These are phyloP conservation scores for Hypoxylon sp. DNA, from an alignment of 2,329 filamentous ascomycete species.

Conservation along the genomic window DNA sequence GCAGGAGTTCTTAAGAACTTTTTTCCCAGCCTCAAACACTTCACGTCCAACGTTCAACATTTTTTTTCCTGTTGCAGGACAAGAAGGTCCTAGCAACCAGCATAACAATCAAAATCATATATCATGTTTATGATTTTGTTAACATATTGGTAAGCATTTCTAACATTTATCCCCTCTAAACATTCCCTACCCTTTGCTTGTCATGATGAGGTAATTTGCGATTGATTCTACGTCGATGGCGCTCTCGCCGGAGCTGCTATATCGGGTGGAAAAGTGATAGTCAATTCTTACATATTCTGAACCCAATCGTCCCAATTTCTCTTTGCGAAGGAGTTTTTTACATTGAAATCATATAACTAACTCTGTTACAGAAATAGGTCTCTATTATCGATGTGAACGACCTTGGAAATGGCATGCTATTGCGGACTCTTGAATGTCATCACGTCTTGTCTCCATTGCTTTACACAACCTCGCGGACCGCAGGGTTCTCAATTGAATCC, in stretches of 20 bases:
- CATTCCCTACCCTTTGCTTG: slow-evolving; percentile 12
- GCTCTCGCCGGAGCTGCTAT: slow-evolving; percentile 92
- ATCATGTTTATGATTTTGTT: neutral
- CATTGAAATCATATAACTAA: slow-evolving; percentile 26
- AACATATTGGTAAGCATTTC: slow-evolving; percentile 24
- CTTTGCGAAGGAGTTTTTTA: neutral
- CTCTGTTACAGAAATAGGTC: slow-evolving; percentile 17
- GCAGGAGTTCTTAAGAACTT: slow-evolving; percentile 33
- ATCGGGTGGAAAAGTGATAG: slow-evolving; percentile 86
- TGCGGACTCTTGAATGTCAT: neutral
- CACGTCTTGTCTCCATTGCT: too few species aligned
- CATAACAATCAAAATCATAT: neutral
- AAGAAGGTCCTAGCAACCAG: neutral
- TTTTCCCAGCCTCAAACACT: slow-evolving; percentile 16
- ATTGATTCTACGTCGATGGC: slow-evolving; percentile 89
- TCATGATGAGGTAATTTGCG: slow-evolving; percentile 99
- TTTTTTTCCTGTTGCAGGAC: slow-evolving; percentile 30
- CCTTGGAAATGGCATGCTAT: neutral
- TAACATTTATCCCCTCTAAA: slow-evolving; percentile 28
- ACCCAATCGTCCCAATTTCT: slow-evolving; percentile 38
- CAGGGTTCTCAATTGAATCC: too few species aligned
- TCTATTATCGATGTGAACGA: neutral
- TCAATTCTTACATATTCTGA: slow-evolving; percentile 99
- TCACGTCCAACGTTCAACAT: slow-evolving; percentile 41
- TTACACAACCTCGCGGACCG: too few species aligned